Evolutionary conservation across 345 rosid genomes (phyloP), one percentile per base, ranked within the genome.

Genomic region (Dovyalis caffra): DNA sequence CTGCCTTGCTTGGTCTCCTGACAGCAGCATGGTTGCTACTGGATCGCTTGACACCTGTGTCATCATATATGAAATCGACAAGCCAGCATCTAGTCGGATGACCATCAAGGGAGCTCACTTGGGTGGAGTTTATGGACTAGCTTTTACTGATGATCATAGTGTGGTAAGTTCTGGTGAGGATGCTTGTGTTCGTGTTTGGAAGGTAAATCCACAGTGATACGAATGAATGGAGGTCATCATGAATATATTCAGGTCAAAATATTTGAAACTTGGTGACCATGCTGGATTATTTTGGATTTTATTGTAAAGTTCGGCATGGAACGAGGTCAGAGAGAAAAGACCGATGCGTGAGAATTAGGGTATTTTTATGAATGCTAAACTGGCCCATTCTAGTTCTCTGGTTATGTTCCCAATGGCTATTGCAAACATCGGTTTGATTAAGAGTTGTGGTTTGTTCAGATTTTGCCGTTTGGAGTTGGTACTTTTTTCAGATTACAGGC

Each of bases 121-220:
- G 78, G 98, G 98, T 61, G 98, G 94, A 74, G 98, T 93, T 38
- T 93, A 93, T 74, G 98, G 97, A 68, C 81, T 93, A 68, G 90
- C 89, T 68, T 93, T 93, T 74, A 83, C 86, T 49, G 93, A 91
- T 72, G 91, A 87, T 34, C 69, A 73, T 25, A 86, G 79, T 72
- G 79, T 91, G 6, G 90, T 86, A 71, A 91, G 98, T 63, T 93
- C 98, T n/a, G 98, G 98, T 67, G 98, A 91, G 87, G 98, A 93
- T 87, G 97, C 97, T 32, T 93, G 93, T 83, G 76, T 93, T 72
- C 90, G 97, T 3, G 89, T 91, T 31, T 93, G 97, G 98, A 84
- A 23, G 29, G 65, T 80, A 69, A 76, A 38, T 71, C 72, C 73
- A 58, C 74, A 61, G 18, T 66, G 70, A 70, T 45, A 33, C n/a